Evolutionary conservation across 768 basidiomycete genomes (phyloP).

Genomic region (Termitomyces sp.): DNA sequence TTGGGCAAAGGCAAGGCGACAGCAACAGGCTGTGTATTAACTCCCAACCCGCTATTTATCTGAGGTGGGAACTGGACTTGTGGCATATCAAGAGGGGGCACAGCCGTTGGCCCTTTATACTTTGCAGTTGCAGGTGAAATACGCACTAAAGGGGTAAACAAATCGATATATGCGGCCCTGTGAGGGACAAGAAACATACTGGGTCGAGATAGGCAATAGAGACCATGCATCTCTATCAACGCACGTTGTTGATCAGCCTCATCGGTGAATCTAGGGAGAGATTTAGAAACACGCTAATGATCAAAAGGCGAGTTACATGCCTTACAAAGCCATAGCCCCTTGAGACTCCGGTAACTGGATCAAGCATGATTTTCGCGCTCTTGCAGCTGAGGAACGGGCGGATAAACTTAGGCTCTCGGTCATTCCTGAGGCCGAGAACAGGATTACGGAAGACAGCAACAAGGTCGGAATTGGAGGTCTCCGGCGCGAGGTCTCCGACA

Average conservation of each 20-base stretch:
- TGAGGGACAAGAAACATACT: constrained; percentile 45
- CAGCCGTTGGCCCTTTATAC: constrained; percentile 56
- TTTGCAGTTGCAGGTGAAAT: constrained; percentile 89
- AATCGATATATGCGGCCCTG: constrained; percentile 24
- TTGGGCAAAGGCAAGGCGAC: constrained; percentile 44
- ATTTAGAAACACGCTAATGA: constrained; percentile 10
- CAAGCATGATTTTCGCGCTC: constrained; percentile 94
- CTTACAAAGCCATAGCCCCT: constrained; percentile 92
- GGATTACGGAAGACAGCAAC: constrained; percentile 91
- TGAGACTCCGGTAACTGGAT: constrained; percentile 83
- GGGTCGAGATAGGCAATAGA: constrained; percentile 84
- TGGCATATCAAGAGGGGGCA: constrained; percentile 36
- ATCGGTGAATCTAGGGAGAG: constrained; percentile 64
- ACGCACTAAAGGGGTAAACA: constrained; percentile 53
- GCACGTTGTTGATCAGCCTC: constrained; percentile 88
- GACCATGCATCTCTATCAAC: constrained; percentile 85
- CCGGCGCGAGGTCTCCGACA: constrained; percentile 89
- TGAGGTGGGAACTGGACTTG: constrained; percentile 38
- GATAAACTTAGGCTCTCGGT: constrained; percentile 85
- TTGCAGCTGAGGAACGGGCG: constrained; percentile 87
- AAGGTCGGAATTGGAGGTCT: constrained; percentile 93
- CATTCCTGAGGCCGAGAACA: constrained; percentile 76
- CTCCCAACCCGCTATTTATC: constrained; percentile 19
- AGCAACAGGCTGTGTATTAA: constrained; percentile 34
- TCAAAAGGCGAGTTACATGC: constrained; percentile 30